Base-by-base conservation (phyloP, 1,284 basidiomycete genomes). In the Ustilago bromivora region DNA sequence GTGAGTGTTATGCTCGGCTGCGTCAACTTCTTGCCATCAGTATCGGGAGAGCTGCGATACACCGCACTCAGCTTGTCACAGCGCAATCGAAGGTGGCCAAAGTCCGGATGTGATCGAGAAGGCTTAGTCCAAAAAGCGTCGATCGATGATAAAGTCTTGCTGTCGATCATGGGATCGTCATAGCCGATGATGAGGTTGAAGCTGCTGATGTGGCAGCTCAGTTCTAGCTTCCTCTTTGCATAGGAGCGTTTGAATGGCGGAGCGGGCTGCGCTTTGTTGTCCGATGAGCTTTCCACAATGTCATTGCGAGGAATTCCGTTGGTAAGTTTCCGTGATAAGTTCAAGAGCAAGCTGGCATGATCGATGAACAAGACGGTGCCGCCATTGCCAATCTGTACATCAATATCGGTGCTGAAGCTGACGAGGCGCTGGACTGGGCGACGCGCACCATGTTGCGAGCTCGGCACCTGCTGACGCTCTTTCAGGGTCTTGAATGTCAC, bases 1-100 rank as follows among this genome's bases (percentile, higher is more conserved):
- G 34, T 38, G 32, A 79, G 3, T 10, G 47, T 51, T 38, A 71
- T 19, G 7, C 38, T 43, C 0, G 67, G 51, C 7, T n/a, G 55
- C 8, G 23, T 19, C 32, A 36, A 43, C 1, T 11, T 19, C 1
- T 15, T 47, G 4, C 8, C 12, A 15, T n/a, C 13, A n/a, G 34
- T 32, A 9, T 28, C 38, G 6, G 13, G 23, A 2, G 34, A 28
- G 34, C 66, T 31, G 46, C 31, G 46, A 57, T 59, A 66, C 0
- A 34, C 41, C 7, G 66, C 69, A 13, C 28, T 38, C 13, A 78
- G 46, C n/a, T 49, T 68, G 38, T 76, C 69, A 40, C 60, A 58
- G 13, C 69, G 62, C 46, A 82, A 34, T 31, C 80, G 79, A n/a
- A 82, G 36, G 36, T 82, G 80, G 9, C 74, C 80, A 23, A 78